Percentiles rank a stretch among this genome's conserved stretches.
These are phyloP conservation scores for Chlorociboria aeruginascens DNA, from an alignment of 495 filamentous ascomycete genomes.

Conservation along the genomic window DNA sequence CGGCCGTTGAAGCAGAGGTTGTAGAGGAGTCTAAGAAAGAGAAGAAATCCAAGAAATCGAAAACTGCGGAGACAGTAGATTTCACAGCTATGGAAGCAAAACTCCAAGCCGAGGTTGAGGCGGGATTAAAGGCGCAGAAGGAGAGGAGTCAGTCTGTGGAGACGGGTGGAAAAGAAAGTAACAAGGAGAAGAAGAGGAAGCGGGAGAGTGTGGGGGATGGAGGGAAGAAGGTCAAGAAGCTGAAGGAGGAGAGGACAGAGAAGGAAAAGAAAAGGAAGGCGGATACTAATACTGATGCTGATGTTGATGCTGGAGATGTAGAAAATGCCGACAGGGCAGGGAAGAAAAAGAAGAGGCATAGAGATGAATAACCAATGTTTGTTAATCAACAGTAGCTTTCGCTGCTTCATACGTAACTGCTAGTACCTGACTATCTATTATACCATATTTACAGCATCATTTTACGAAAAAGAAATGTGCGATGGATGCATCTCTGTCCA, in stretches of 20 bases:
- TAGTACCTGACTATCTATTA: too few relatives aligned
- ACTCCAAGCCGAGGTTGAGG: conserved; percentile 14
- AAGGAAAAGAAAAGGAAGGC: not conserved
- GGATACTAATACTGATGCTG: not conserved
- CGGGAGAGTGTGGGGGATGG: not conserved
- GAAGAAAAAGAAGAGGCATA: conserved; percentile 3
- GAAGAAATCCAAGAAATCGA: conserved; percentile 8
- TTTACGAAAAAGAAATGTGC: too few relatives aligned
- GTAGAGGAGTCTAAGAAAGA: not conserved
- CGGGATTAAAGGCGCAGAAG: conserved; percentile 1
- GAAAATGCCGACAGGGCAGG: not conserved
- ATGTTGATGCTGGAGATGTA: not conserved
- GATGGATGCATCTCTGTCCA: too few relatives aligned
- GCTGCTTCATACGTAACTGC: too few relatives aligned
- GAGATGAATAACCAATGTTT: too few relatives aligned
- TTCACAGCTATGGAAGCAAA: conserved; percentile 13
- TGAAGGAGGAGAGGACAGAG: conserved; percentile 6
- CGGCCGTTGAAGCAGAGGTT: not conserved
- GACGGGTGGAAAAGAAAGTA: not conserved
- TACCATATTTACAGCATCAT: too few relatives aligned
- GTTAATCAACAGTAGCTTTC: too few relatives aligned
- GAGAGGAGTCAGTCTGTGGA: not conserved
- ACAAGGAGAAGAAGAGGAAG: conserved; percentile 5
- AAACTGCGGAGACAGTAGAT: conserved; percentile 1
- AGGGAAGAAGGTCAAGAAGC: not conserved